A percentile compares a stretch with the other conserved stretches of the same genome.
Evolutionary conservation across 257 asterid species (phyloP).

Genomic region (Ilex asprella): DNA sequence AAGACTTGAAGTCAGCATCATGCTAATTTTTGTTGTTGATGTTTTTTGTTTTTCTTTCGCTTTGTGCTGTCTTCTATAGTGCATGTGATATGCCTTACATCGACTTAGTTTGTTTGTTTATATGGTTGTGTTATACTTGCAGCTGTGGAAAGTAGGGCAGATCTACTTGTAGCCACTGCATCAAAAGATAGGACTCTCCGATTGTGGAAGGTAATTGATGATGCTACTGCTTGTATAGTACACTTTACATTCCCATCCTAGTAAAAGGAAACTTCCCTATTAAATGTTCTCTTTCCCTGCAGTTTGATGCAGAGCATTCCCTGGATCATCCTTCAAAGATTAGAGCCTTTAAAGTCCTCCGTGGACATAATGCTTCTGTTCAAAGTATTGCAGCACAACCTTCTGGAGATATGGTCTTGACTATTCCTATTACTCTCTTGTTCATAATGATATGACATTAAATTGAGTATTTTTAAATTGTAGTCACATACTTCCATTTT

Average conservation of each 20-base stretch:
- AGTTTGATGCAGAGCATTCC: slow-evolving; percentile 58
- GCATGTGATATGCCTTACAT: background rate
- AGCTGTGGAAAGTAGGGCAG: slow-evolving; percentile 27
- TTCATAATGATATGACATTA: slow-evolving; percentile 1
- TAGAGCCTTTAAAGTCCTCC: slow-evolving; percentile 53
- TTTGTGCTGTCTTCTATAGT: background rate
- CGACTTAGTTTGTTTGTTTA: slow-evolving; percentile 10
- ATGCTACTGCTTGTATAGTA: slow-evolving; percentile 12
- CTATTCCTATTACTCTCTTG: slow-evolving; percentile 2
- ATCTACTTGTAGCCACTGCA: slow-evolving; percentile 78
- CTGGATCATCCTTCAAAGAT: slow-evolving; percentile 46
- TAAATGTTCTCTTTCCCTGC: slow-evolving; percentile 21
- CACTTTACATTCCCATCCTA: slow-evolving; percentile 9
- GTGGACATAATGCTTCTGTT: slow-evolving; percentile 81
- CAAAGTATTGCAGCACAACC: slow-evolving; percentile 71
- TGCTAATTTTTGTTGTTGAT: background rate
- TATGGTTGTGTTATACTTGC: slow-evolving; percentile 8
- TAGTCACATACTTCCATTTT: slow-evolving; percentile 9
- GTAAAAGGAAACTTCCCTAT: slow-evolving; percentile 5
- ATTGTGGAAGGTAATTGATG: slow-evolving; percentile 75
- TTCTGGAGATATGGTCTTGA: slow-evolving; percentile 67
- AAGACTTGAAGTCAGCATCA: no score
- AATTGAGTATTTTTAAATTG: slow-evolving; percentile 4
- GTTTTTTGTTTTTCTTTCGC: slow-evolving; percentile 1
- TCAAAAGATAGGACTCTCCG: slow-evolving; percentile 85